These are phyloP conservation scores for Acanthamoeba sp. DNA, from an alignment of 208 protist species.

Conservation along the genomic window DNA sequence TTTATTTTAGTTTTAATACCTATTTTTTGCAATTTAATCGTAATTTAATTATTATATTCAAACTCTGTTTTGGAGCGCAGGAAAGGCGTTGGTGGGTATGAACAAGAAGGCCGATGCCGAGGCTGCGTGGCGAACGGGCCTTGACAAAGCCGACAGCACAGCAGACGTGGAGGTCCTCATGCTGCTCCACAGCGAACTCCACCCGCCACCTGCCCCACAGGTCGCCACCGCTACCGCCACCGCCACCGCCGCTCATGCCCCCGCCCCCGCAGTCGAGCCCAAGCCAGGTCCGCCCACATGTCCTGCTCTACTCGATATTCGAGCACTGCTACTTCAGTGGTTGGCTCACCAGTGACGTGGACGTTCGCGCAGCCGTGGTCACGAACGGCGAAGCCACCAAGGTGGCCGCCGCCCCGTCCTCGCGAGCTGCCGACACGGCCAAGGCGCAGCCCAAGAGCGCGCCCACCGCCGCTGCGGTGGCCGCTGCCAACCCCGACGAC, in stretches of 20 bases:
- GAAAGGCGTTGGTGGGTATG: slow-evolving; percentile 34
- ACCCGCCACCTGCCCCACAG: neutral
- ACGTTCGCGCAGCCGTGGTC: too few relatives aligned
- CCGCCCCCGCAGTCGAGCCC: neutral
- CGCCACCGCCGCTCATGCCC: neutral
- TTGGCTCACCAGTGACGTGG: too few relatives aligned
- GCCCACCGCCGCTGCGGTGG: neutral
- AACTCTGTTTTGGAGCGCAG: neutral
- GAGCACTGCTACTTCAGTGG: too few relatives aligned
- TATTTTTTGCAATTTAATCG: too few relatives aligned
- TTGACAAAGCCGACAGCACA: neutral
- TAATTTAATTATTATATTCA: too few relatives aligned
- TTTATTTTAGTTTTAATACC: too few relatives aligned
- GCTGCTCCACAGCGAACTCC: neutral
- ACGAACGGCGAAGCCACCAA: too few relatives aligned
- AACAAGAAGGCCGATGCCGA: slow-evolving; percentile 46
- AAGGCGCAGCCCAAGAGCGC: too few relatives aligned
- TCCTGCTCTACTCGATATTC: too few relatives aligned
- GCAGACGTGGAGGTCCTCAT: slow-evolving; percentile 3
- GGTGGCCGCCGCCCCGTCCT: too few relatives aligned
- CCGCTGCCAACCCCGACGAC: neutral
- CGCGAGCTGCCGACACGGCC: too few relatives aligned
- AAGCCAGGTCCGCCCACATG: neutral
- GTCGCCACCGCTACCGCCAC: neutral
- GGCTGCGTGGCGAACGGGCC: slow-evolving; percentile 1